Base-by-base conservation (phyloP, 345 rosid species). In the Abelmoschus esculentus region DNA sequence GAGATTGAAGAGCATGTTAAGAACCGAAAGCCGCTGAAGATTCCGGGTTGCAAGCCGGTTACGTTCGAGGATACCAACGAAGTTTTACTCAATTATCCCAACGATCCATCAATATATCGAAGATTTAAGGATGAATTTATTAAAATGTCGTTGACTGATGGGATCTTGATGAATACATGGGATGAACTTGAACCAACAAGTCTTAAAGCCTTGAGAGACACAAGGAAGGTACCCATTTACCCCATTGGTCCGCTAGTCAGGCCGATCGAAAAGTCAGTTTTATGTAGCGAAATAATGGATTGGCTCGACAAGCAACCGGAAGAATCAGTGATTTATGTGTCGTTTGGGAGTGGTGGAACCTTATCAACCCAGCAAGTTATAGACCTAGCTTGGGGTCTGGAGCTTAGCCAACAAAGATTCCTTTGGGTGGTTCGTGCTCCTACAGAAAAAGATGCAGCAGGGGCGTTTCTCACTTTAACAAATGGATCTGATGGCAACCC, bases 321-420 rank as follows among this genome's bases (percentile, higher is more conserved):
- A 0, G 76, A 72, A 38, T 91, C 92, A 7, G 96, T 86, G 13
- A 15, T 89, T 61, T 87, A 76, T 38, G 87, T 91, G 32, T 86
- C 86, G 7, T 81, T 89, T 52, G 97, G 97, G 6, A 91, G 92
- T 32, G 90, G 96, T 14, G 96, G 96, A 14, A 81, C 84, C 8
- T 49, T 84, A 46, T 75, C 96, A 1, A 6, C 61, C 0, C 80
- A 83, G 58, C 92, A 91, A 71, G 74, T 79, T 7, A 64, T 29
- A 0, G 90, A 91, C 77, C 61, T 91, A 15, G 91, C 97, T 9
- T 87, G 74, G 78, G 91, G 90, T 6, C 69, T 91, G 69, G 91
- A 91, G 75, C 44, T 83, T 47, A 84, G 92, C 68, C 72, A 75
- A 32, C 87, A 84, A 55, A 73, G 70, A 36, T 79, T 81, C 5